Evolutionary conservation across 1,284 basidiomycete genomes (phyloP), one percentile per base, ranked within the genome.

Genomic region (Sporisorium graminicola): DNA sequence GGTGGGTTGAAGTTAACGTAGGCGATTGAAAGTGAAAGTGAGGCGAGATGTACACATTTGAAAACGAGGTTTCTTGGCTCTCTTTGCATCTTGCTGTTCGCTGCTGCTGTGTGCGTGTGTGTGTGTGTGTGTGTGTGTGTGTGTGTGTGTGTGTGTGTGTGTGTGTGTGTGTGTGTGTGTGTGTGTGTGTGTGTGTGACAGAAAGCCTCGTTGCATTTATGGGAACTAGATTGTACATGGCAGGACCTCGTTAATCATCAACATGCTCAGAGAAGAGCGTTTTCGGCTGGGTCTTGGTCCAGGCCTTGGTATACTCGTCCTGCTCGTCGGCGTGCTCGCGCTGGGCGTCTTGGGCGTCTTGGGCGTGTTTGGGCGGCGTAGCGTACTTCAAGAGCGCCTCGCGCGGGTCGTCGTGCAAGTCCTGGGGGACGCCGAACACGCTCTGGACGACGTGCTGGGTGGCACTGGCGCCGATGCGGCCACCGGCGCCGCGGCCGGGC

Each of bases 311-410:
- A 91, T 92, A 94, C 65, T 89, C 87, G 9, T 37, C 27, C 8
- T 43, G 37, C 10, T 43, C 56, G 5, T 53, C 50, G 3, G 20
- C 24, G 31, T 93, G 90, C 76, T 88, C 86, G 24, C n/a, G n/a
- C n/a, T n/a, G n/a, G n/a, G n/a, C n/a, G n/a, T n/a, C n/a, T n/a
- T n/a, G n/a, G n/a, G n/a, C n/a, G n/a, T n/a, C n/a, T n/a, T n/a
- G n/a, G n/a, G n/a, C n/a, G n/a, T n/a, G n/a, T n/a, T n/a, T n/a
- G n/a, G n/a, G n/a, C n/a, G n/a, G n/a, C n/a, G 91, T 88, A 22
- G 95, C 96, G 82, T 96, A 98, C 87, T 92, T 94, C 89, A 99
- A 91, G 73, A 99, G 87, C 4, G 96, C 96, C 56, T 98, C 95
- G 74, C 96, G 91, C 33, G 96, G 96, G 93, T 98, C 88, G 51